These are phyloP conservation scores for Zygoascus sp. DNA, from an alignment of 1,139 yeast genomes.

Conservation along the genomic window DNA sequence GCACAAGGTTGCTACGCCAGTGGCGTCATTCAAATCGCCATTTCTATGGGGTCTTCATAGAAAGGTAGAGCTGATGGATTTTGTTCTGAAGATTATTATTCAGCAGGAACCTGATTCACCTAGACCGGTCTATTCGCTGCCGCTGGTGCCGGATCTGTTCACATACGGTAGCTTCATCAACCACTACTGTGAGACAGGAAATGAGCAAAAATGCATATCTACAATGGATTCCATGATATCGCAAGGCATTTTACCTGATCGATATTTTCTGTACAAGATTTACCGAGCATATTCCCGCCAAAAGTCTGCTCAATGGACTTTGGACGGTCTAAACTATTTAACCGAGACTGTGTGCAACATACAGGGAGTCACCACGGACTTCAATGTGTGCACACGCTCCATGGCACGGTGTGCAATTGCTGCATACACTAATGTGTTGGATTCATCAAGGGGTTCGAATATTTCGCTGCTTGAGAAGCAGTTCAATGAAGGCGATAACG, in stretches of 20 bases:
- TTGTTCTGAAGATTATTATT: slow-evolving; percentile 3
- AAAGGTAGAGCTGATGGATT: slow-evolving; percentile 13
- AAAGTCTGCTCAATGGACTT: slow-evolving; percentile 3
- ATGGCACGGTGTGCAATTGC: slow-evolving; percentile 11
- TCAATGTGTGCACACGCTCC: slow-evolving; percentile 4
- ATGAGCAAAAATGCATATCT: slow-evolving; percentile 2
- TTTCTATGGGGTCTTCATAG: slow-evolving; percentile 5
- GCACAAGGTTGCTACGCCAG: slow-evolving; percentile 5
- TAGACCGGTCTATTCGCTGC: slow-evolving; percentile 5
- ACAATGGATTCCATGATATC: slow-evolving; percentile 9
- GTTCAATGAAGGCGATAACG: slow-evolving; percentile 1
- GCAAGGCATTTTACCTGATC: slow-evolving; percentile 11
- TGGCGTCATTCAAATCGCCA: slow-evolving; percentile 1
- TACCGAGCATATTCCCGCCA: slow-evolving; percentile 9
- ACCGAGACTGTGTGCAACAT: slow-evolving; percentile 13
- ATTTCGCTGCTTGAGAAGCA: slow-evolving; percentile 5
- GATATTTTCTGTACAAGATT: slow-evolving; percentile 7
- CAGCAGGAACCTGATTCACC: not conserved
- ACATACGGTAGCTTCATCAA: slow-evolving; percentile 10
- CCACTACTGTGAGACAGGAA: slow-evolving; percentile 9
- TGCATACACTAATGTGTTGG: slow-evolving; percentile 7
- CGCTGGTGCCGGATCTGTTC: slow-evolving; percentile 13
- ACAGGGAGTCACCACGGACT: not conserved
- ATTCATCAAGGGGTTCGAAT: not conserved
- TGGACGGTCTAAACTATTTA: slow-evolving; percentile 10